A percentile compares a stretch with the other conserved stretches of the same genome.
Conservation (phyloP, 75 land plant species). For the Pinus taeda region DNA sequence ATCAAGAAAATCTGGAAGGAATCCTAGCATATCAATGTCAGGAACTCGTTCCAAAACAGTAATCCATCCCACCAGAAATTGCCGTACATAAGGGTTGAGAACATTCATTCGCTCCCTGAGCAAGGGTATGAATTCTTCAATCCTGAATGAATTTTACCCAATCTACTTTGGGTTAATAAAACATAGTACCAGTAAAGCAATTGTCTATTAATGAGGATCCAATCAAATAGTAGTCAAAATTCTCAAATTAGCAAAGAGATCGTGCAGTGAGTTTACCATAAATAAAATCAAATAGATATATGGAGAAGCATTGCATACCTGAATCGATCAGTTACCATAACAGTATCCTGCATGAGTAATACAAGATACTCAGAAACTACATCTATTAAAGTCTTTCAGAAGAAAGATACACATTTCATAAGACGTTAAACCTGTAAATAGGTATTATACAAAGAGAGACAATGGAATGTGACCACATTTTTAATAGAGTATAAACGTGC, state of each 20-base stretch:
- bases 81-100: slow-evolving; percentile 43
- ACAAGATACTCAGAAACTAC: no score
- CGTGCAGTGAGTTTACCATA: not conserved
- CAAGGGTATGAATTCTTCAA: slow-evolving; percentile 48
- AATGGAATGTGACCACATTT: no score
- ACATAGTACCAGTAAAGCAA: no score
- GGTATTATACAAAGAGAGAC: not conserved
- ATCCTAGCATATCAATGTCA: slow-evolving; percentile 55
- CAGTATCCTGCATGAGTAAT: slow-evolving; percentile 36
- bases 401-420: not conserved
- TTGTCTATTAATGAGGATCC: no score
- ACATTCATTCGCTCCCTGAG: slow-evolving; percentile 54
- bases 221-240: no score
- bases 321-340: slow-evolving; percentile 51
- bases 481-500: not conserved
- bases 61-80: slow-evolving; percentile 53
- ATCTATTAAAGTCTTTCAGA: no score
- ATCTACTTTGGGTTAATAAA: no score
- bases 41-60: slow-evolving; percentile 51
- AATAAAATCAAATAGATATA: not conserved
- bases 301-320: slow-evolving; percentile 14
- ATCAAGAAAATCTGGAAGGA: slow-evolving; percentile 60
- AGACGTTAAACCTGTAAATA: not conserved
- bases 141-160: slow-evolving; percentile 14
- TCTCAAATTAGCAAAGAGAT: not conserved